phyloP scores from a whole-genome alignment of 768 basidiomycete genomes.

The Suillus lakei region DNA sequence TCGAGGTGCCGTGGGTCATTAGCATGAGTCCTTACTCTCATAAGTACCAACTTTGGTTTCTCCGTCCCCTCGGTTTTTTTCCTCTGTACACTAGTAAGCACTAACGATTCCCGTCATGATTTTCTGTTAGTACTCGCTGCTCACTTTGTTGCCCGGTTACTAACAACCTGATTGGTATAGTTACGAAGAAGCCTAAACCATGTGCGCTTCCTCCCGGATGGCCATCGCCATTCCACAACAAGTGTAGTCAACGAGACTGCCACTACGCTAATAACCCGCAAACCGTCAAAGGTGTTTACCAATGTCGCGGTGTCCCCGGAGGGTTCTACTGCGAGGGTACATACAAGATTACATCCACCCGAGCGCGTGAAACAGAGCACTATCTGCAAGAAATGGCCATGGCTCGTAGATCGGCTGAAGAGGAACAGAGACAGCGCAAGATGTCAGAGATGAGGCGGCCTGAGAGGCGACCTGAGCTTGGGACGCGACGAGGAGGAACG shows the following conservation, averaged over 20 bases:
- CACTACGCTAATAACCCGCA: conserved; percentile 36
- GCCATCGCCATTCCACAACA: conserved; percentile 43
- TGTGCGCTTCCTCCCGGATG: conserved; percentile 34
- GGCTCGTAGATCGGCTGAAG: conserved; percentile 29
- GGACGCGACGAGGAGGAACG: conserved; percentile 16
- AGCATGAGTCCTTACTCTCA: conserved; percentile 26
- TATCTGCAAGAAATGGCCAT: conserved; percentile 33
- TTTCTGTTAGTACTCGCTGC: conserved; percentile 28
- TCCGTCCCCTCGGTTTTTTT: conserved; percentile 12
- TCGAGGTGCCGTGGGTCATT: conserved; percentile 21
- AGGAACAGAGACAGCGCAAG: conserved; percentile 35
- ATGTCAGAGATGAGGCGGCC: conserved; percentile 29
- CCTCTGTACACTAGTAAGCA: conserved; percentile 9
- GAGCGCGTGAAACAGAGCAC: conserved; percentile 37
- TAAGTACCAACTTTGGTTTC: conserved; percentile 27
- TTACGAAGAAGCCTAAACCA: conserved; percentile 35
- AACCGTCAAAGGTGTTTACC: conserved; percentile 35
- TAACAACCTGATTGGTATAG: conserved; percentile 17
- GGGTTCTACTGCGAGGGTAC: conserved; percentile 40
- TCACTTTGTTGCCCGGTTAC: conserved; percentile 1
- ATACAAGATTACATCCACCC: conserved; percentile 37
- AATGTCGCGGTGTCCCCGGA: conserved; percentile 37
- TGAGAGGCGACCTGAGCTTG: conserved; percentile 31
- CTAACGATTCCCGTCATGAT: conserved; percentile 28
- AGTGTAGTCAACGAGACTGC: conserved; percentile 39